These are phyloP conservation scores for Aphanomyces invadans DNA, from an alignment of 352 stramenopile genomes.

Conservation along the genomic window DNA sequence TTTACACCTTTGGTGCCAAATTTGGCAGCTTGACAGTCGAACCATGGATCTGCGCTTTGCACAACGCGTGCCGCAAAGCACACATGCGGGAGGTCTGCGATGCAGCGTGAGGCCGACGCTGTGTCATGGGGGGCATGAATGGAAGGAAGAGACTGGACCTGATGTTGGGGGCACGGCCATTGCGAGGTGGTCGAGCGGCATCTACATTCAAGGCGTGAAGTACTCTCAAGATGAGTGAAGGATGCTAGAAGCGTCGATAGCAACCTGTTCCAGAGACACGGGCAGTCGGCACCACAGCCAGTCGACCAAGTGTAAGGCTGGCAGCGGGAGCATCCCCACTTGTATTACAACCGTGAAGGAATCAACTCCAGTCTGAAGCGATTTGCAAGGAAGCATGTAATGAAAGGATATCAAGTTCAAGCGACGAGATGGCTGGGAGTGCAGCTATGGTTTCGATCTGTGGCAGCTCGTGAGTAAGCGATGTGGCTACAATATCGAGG, in stretches of 20 bases:
- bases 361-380: background rate
- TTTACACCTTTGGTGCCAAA: conserved; percentile 1
- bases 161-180: too few relatives aligned
- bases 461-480: background rate
- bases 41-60: conserved; percentile 8
- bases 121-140: background rate
- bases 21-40: background rate
- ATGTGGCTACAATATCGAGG: too few relatives aligned
- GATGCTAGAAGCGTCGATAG: too few relatives aligned
- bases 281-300: conserved; percentile 24
- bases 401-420: conserved; percentile 17
- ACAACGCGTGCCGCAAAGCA: conserved; percentile 1
- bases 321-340: background rate
- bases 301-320: conserved; percentile 11
- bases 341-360: conserved; percentile 6
- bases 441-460: background rate
- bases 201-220: too few relatives aligned
- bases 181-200: too few relatives aligned
- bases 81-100: background rate
- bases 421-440: background rate
- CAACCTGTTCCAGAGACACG: background rate
- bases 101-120: background rate
- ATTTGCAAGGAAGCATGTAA: background rate
- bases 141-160: background rate
- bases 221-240: too few relatives aligned